These are phyloP conservation scores for Didymella arachidicola DNA, from an alignment of 2,329 filamentous ascomycete genomes.

Conservation along the genomic window DNA sequence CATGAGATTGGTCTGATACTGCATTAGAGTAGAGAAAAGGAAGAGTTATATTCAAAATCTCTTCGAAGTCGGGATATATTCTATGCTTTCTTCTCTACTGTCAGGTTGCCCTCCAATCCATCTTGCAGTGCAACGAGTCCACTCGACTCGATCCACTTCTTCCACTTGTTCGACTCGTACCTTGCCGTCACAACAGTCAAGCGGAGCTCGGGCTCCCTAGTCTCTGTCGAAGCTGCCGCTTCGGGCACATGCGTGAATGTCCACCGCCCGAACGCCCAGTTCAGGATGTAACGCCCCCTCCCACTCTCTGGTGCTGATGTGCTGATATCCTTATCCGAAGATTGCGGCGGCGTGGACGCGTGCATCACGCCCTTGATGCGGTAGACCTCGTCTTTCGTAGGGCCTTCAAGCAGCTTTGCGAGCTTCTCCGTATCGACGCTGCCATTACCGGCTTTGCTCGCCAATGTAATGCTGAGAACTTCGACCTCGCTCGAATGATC, in stretches of 20 bases:
- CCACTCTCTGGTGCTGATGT: conserved; percentile 42
- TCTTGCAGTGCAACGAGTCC: conserved; percentile 51
- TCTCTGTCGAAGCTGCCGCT: conserved; percentile 37
- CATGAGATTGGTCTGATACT: too few relatives aligned
- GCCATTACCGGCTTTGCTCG: conserved; percentile 58
- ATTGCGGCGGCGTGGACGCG: conserved; percentile 55
- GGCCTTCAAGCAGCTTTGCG: conserved; percentile 67
- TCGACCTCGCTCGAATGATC: conserved; percentile 86
- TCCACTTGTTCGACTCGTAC: conserved; percentile 79
- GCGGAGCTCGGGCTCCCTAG: conserved; percentile 65
- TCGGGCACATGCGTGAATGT: conserved; percentile 73
- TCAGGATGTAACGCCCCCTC: conserved; percentile 79
- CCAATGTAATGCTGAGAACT: conserved; percentile 81
- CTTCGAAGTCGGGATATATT: neutral
- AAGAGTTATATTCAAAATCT: too few relatives aligned
- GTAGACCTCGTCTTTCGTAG: conserved; percentile 93
- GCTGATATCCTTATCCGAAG: conserved; percentile 50
- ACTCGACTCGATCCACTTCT: conserved; percentile 71
- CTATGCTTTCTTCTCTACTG: conserved; percentile 27
- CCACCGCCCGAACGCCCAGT: conserved; percentile 98
- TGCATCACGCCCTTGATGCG: conserved; percentile 81
- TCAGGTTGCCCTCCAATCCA: conserved; percentile 31
- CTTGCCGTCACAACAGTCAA: conserved; percentile 80
- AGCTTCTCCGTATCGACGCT: conserved; percentile 67
- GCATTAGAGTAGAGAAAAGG: too few relatives aligned